phyloP scores from a whole-genome alignment of 768 basidiomycete genomes.

The Rhodotorula paludigena region DNA sequence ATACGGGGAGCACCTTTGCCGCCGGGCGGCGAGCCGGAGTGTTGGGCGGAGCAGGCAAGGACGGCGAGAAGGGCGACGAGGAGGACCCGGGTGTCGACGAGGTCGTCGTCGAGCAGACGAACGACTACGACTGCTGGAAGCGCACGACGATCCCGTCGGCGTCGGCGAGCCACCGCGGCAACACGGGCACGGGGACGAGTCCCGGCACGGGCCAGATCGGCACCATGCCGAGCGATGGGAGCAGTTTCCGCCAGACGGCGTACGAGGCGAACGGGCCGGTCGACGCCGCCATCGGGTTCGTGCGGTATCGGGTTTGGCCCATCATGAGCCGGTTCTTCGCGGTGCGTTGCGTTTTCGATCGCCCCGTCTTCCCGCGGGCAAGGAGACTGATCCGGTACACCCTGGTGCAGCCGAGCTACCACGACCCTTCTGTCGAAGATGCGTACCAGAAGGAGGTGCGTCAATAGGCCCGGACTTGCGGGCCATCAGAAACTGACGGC shows the following conservation, averaged over 20 bases:
- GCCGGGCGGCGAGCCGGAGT: conserved; percentile 39
- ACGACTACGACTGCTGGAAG: conserved; percentile 42
- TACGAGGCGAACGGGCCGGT: conserved; percentile 27
- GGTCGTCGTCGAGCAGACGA: conserved; percentile 68
- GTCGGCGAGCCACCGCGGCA: conserved; percentile 54
- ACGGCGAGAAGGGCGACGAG: conserved; percentile 39
- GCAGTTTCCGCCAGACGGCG: conserved; percentile 21
- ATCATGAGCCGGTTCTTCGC: conserved; percentile 24
- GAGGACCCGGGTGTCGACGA: conserved; percentile 52
- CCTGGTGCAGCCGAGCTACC: conserved; percentile 54
- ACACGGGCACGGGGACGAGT: conserved; percentile 48
- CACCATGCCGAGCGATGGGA: conserved; percentile 26
- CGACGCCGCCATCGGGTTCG: conserved; percentile 18
- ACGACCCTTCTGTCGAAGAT: conserved; percentile 57
- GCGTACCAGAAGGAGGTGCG: conserved; percentile 58
- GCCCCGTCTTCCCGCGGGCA: too few species aligned
- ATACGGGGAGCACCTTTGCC: conserved; percentile 18
- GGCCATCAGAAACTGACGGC: not conserved
- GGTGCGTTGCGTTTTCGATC: too few species aligned
- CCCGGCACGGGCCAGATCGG: conserved; percentile 42
- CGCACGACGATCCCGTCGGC: conserved; percentile 54
- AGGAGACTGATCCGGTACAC: too few species aligned
- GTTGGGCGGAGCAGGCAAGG: conserved; percentile 39
- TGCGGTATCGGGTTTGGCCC: conserved; percentile 22
- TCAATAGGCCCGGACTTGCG: not conserved